Base-by-base conservation (phyloP, 768 basidiomycete species). In the Clitopilus hobsonii region DNA sequence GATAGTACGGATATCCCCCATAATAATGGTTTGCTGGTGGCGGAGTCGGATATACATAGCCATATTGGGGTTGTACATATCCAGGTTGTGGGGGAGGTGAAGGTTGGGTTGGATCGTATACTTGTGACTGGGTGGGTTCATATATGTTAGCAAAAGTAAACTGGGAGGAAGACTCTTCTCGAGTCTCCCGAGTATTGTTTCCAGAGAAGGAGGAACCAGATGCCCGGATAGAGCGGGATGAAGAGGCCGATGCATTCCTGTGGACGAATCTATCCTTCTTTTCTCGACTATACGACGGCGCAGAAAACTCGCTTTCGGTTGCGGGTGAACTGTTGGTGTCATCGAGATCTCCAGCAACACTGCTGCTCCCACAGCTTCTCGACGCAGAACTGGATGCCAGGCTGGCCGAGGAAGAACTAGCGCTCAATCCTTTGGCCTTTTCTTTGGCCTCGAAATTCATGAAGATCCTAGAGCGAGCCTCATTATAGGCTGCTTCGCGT, bases 401-500 rank as follows among this genome's bases (percentile, higher is more conserved):
- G 60, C 88, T 88, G 49, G 85, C 72, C 20, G 87, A 83, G 6
- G 90, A 89, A 7, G 89, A 89, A 64, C 86, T 88, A 6, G 88
- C 83, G 65, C 83, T 91, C 70, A 85, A 77, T 59, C 88, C 86
- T 61, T 85, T 86, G 54, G 80, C 82, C 65, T 85, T 84, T 54
- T 81, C 82, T 65, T 84, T 85, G 62, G 89, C 88, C 65, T 89
- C 80, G 60, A 91, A 90, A 59, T 72, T 86, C 82, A 89, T 87
- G 72, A 94, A 94, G 60, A 94, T 94, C 54, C 91, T 82, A 30
- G 84, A 86, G 47, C 92, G 83, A 25, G 91, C 91, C 68, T 90
- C 85, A 52, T 89, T 88, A 61, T 94, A 94, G n/a, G 90, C 92
- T 0, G 89, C 92, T 64, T 89, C 90, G 27, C 91, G 86, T 67